These are phyloP conservation scores for Gracilaria domingensis DNA, from an alignment of 23 red algal species.

Conservation along the genomic window DNA sequence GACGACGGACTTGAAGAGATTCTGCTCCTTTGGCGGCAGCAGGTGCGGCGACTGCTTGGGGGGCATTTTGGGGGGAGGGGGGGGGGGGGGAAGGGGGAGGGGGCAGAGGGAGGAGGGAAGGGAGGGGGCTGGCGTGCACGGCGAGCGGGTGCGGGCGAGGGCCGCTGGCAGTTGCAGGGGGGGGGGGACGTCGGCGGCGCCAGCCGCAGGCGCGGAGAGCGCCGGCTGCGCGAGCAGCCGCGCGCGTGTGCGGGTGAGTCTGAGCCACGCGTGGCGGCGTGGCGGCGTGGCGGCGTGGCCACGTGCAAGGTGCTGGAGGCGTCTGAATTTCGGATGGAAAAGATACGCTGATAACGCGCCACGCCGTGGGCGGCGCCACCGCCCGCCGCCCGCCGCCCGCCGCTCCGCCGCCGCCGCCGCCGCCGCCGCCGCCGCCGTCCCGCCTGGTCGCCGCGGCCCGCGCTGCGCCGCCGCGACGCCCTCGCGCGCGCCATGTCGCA, in stretches of 20 bases:
- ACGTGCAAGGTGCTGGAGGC: too few species aligned
- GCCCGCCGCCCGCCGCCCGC: too few species aligned
- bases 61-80: constrained; percentile 4
- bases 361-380: too few species aligned
- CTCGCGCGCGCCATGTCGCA: not conserved
- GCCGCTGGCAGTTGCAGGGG: too few species aligned
- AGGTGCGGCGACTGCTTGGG: constrained; percentile 8
- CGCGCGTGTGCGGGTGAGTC: too few species aligned
- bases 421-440: not conserved
- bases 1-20: constrained; percentile 88
- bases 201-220: not conserved
- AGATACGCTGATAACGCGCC: too few species aligned
- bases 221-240: too few species aligned
- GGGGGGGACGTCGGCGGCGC: not conserved
- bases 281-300: too few species aligned
- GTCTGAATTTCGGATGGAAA: too few species aligned
- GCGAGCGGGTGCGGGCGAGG: too few species aligned
- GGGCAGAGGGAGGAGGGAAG: not conserved
- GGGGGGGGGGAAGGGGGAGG: not conserved
- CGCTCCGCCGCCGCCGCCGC: not conserved
- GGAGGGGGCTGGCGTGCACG: not conserved
- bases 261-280: too few species aligned
- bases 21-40: constrained; percentile 91
- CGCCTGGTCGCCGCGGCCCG: not conserved
- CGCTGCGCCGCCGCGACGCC: not conserved